phyloP scores from a whole-genome alignment of 768 basidiomycete genomes.

The Termitomyces sp. region DNA sequence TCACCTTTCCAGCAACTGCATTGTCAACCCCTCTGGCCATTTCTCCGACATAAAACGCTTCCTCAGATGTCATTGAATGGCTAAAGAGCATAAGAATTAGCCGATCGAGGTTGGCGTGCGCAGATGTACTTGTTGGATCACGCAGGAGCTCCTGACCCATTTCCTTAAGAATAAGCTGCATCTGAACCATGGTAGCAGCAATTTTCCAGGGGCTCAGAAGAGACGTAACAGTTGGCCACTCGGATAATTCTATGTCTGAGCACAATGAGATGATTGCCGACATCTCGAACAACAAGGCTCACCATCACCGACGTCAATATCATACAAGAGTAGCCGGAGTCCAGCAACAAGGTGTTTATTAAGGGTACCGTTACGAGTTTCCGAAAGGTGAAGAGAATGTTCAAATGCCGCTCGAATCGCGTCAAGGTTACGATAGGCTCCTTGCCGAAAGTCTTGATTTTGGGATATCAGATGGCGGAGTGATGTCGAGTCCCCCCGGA shows the following conservation, averaged over 20 bases:
- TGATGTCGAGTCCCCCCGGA: conserved; percentile 46
- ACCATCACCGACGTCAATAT: conserved; percentile 52
- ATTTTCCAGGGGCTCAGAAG: conserved; percentile 83
- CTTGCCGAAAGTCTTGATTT: conserved; percentile 68
- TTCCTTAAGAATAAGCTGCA: conserved; percentile 74
- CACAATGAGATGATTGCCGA: not conserved
- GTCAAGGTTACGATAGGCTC: conserved; percentile 73
- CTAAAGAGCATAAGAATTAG: conserved; percentile 68
- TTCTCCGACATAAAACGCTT: conserved; percentile 83
- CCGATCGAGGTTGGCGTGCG: conserved; percentile 63
- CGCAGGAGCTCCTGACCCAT: conserved; percentile 66
- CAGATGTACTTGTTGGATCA: conserved; percentile 51
- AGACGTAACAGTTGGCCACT: conserved; percentile 61
- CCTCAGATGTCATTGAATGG: conserved; percentile 72
- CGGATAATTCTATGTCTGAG: conserved; percentile 49
- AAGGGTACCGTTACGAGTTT: conserved; percentile 44
- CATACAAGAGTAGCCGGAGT: conserved; percentile 63
- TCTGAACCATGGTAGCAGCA: conserved; percentile 75
- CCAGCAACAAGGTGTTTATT: conserved; percentile 67
- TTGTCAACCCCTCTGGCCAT: conserved; percentile 71
- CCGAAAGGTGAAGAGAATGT: conserved; percentile 50
- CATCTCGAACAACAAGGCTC: not conserved
- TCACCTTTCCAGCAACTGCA: conserved; percentile 67
- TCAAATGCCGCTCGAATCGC: conserved; percentile 71
- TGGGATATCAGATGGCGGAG: conserved; percentile 63